These are phyloP conservation scores for Eucalyptus microcorys DNA, from an alignment of 345 rosid genomes.

Conservation along the genomic window DNA sequence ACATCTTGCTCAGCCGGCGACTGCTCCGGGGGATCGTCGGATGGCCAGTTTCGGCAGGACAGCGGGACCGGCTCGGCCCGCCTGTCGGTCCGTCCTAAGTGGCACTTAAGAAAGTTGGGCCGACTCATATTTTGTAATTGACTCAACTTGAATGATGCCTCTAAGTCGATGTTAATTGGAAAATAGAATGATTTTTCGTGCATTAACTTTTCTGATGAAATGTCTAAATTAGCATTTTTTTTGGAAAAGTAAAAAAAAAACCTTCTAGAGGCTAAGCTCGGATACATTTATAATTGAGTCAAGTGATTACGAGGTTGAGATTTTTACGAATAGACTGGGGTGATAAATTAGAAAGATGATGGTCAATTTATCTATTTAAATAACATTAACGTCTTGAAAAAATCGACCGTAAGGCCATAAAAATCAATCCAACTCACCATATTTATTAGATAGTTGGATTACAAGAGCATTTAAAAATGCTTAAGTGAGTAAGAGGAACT, in stretches of 20 bases:
- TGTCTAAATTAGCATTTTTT: background rate
- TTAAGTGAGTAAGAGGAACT: background rate
- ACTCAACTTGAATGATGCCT: background rate
- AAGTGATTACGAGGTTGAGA: rapidly evolving
- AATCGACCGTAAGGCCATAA: background rate
- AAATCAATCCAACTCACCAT: background rate
- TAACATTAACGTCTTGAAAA: background rate
- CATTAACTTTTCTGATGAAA: background rate
- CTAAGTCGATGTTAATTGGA: background rate
- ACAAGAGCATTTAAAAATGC: background rate
- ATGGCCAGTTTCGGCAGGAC: no score
- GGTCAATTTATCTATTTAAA: background rate
- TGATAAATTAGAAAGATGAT: background rate
- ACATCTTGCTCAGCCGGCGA: background rate
- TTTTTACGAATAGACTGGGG: background rate
- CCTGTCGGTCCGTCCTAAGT: background rate
- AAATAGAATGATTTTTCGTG: background rate
- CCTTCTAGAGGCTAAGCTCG: rapidly evolving
- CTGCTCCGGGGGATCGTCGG: background rate
- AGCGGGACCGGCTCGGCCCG: background rate
- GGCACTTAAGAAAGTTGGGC: background rate
- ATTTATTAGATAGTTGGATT: background rate
- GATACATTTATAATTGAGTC: background rate
- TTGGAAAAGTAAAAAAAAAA: background rate
- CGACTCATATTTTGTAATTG: background rate